Percentiles rank a stretch among this genome's conserved stretches.
phyloP scores from a whole-genome alignment of 2,329 filamentous ascomycete genomes.

The Aspergillus calidoustus region DNA sequence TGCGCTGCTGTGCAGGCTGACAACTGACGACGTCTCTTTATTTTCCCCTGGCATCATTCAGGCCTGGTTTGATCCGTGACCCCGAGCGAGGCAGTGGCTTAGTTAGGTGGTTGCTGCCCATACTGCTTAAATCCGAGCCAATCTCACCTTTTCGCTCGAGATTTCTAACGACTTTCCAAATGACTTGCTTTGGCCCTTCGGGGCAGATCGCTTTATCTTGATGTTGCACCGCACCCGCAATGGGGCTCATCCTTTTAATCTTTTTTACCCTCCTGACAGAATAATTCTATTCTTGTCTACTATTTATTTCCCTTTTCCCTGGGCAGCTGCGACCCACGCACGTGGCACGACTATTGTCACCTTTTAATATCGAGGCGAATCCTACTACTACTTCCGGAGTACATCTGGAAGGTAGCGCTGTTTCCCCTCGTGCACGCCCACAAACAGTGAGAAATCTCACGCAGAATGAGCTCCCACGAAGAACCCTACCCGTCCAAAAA shows the following conservation, averaged over 20 bases:
- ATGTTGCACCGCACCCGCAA: slow-evolving; percentile 8
- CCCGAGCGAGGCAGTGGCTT: slow-evolving; percentile 1
- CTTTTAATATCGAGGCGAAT: slow-evolving; percentile 17
- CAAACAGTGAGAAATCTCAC: slow-evolving; percentile 17
- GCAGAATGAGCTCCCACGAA: slow-evolving; percentile 32
- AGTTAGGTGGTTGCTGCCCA: slow-evolving; percentile 13
- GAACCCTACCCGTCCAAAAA: slow-evolving; percentile 31
- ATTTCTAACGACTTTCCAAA: slow-evolving; percentile 1
- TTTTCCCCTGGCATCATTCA: slow-evolving; percentile 4
- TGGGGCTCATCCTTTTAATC: slow-evolving; percentile 12
- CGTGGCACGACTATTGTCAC: slow-evolving; percentile 29
- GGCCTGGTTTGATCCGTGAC: neutral
- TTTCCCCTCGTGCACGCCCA: slow-evolving; percentile 15
- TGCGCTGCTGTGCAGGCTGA: neutral
- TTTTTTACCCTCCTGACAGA: slow-evolving; percentile 19
- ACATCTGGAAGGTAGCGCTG: slow-evolving; percentile 22
- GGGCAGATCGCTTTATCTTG: slow-evolving; percentile 15
- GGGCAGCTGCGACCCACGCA: slow-evolving; percentile 28
- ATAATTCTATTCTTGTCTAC: slow-evolving; percentile 17
- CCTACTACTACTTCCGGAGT: slow-evolving; percentile 19
- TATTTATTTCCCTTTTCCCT: slow-evolving; percentile 6
- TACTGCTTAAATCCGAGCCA: slow-evolving; percentile 21
- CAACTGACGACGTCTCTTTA: neutral
- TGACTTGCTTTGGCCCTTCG: slow-evolving; percentile 1
- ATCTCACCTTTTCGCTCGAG: slow-evolving; percentile 11